These are phyloP conservation scores for Melastoma malabathricum DNA, from an alignment of 345 rosid genomes.

Conservation along the genomic window DNA sequence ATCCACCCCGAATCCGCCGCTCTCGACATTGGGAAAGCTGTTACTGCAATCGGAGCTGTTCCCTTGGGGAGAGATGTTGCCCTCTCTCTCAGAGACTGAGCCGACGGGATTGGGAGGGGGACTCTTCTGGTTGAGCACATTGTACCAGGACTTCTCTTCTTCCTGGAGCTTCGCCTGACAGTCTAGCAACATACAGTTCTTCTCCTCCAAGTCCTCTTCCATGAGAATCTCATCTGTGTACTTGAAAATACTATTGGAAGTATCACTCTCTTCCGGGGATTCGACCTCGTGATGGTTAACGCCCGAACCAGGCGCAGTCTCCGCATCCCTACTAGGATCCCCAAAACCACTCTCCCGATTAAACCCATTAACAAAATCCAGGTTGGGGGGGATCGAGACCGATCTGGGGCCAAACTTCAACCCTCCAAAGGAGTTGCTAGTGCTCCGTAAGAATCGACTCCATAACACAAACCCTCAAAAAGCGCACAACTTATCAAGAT, in stretches of 20 bases:
- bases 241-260: slow-evolving; percentile 31
- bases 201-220: slow-evolving; percentile 69
- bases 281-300: slow-evolving; percentile 12
- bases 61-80: slow-evolving; percentile 7
- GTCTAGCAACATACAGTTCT: slow-evolving; percentile 60
- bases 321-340: slow-evolving; percentile 1
- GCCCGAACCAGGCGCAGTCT: slow-evolving; percentile 2
- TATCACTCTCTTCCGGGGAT: slow-evolving; percentile 18
- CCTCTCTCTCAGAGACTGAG: slow-evolving; percentile 4
- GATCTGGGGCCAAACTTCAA: slow-evolving; percentile 12
- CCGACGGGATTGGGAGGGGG: slow-evolving; percentile 14
- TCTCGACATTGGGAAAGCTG: background rate
- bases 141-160: slow-evolving; percentile 59
- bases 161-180: slow-evolving; percentile 67
- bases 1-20: background rate
- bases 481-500: slow-evolving; percentile 2
- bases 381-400: slow-evolving; percentile 9
- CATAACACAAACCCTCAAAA: slow-evolving; percentile 10
- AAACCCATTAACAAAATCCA: slow-evolving; percentile 13
- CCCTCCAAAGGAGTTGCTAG: slow-evolving; percentile 8
- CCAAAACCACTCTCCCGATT: slow-evolving; percentile 1
- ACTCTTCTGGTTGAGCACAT: slow-evolving; percentile 41
- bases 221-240: slow-evolving; percentile 65
- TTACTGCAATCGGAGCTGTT: slow-evolving; percentile 7
- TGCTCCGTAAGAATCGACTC: slow-evolving; percentile 12